A percentile compares a stretch with the other conserved stretches of the same genome.
phyloP scores from a whole-genome alignment of 129 eudicot species.

The Silybum marianum region DNA sequence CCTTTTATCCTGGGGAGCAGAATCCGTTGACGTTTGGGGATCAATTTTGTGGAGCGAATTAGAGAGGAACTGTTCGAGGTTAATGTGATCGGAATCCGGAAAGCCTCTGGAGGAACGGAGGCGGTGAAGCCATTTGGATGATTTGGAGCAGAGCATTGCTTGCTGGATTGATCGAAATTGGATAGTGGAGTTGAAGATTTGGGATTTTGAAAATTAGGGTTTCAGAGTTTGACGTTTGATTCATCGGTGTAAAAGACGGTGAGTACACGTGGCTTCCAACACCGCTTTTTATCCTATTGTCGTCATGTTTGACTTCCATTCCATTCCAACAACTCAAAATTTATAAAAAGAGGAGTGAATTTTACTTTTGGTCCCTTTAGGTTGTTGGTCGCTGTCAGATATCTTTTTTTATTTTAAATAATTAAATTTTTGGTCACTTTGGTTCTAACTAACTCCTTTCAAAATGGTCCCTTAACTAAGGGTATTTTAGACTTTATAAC shows the following conservation, averaged over 20 bases:
- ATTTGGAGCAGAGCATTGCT: constrained; percentile 16
- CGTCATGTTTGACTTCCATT: not conserved
- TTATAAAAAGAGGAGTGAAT: no score
- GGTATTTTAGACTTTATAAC: not conserved
- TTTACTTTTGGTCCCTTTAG: not conserved
- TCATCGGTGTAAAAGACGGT: not conserved
- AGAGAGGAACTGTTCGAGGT: constrained; percentile 49
- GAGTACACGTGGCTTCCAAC: constrained; percentile 11
- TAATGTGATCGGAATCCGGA: constrained; percentile 37
- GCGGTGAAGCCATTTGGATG: constrained; percentile 72
- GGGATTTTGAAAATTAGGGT: constrained; percentile 25
- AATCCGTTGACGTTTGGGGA: constrained; percentile 11
- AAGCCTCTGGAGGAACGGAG: constrained; percentile 72
- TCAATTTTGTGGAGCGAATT: constrained; percentile 20
- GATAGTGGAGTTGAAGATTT: constrained; percentile 21
- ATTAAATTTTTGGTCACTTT: not conserved
- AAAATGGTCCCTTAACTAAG: not conserved
- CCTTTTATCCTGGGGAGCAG: constrained; percentile 1
- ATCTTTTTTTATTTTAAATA: not conserved
- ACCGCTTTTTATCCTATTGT: not conserved
- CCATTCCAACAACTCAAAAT: not conserved
- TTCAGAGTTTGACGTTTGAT: not conserved
- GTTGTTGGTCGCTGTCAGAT: not conserved
- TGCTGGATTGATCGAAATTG: constrained; percentile 34
- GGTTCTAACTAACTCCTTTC: not conserved